phyloP scores from a whole-genome alignment of 805 yeast species.

The Candida vaughaniae region DNA sequence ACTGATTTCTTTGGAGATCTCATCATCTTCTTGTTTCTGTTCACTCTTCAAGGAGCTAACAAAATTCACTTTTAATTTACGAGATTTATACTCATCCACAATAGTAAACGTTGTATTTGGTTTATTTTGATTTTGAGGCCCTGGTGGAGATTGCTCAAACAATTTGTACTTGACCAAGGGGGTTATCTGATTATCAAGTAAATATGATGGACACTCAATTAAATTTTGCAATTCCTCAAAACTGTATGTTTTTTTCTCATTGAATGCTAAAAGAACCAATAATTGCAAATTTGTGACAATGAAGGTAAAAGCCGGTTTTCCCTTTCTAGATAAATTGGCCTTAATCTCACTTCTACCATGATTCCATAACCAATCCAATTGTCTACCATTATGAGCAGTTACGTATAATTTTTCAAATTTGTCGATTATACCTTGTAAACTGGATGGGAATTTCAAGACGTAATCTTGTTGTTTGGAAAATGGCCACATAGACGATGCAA shows the following conservation, averaged over 20 bases:
- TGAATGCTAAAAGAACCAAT: conserved; percentile 82
- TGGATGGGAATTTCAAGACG: conserved; percentile 59
- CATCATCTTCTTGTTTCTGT: conserved; percentile 63
- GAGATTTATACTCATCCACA: conserved; percentile 79
- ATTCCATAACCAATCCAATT: conserved; percentile 95
- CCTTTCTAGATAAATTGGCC: conserved; percentile 79
- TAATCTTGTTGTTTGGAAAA: conserved; percentile 45
- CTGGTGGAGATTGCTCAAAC: conserved; percentile 63
- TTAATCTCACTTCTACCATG: conserved; percentile 88
- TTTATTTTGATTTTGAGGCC: conserved; percentile 46
- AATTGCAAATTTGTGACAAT: conserved; percentile 84
- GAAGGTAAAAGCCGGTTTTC: conserved; percentile 77
- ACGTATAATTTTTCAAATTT: conserved; percentile 69
- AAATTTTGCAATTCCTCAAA: conserved; percentile 59
- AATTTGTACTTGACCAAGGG: conserved; percentile 81
- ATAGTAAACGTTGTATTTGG: conserved; percentile 61
- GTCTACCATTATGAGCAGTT: conserved; percentile 79
- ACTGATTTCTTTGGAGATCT: conserved; percentile 75
- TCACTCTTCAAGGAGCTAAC: conserved; percentile 55
- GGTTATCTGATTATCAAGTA: conserved; percentile 70
- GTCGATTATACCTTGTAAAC: conserved; percentile 61
- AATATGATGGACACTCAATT: conserved; percentile 65
- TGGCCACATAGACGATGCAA: conserved; percentile 93
- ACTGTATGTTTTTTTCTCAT: conserved; percentile 61
- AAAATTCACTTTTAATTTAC: conserved; percentile 81